Percentiles rank a stretch among this genome's conserved stretches.
These are phyloP conservation scores for Aspergillus floridensis DNA, from an alignment of 2,329 filamentous ascomycete species.

Conservation along the genomic window DNA sequence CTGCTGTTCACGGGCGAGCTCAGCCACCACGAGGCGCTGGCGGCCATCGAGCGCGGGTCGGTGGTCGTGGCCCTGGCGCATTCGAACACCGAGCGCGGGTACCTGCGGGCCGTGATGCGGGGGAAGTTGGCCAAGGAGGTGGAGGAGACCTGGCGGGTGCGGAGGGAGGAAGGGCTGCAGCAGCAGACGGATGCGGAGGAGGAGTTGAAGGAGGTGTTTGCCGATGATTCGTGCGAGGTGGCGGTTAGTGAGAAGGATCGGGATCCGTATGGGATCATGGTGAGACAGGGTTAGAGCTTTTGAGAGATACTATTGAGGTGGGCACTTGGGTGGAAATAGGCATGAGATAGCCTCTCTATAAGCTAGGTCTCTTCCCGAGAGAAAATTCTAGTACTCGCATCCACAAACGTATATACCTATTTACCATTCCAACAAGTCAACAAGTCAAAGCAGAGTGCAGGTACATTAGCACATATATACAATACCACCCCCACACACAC, in stretches of 20 bases:
- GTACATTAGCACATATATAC: conserved; percentile 8
- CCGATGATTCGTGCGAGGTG: conserved; percentile 60
- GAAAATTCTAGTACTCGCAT: too few species aligned
- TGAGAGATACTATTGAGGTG: background rate
- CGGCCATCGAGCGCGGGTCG: conserved; percentile 78
- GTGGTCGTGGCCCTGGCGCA: conserved; percentile 86
- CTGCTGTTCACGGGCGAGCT: conserved; percentile 89
- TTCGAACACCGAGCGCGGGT: conserved; percentile 87
- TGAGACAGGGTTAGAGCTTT: conserved; percentile 23
- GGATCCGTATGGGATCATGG: conserved; percentile 82
- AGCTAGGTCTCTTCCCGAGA: too few species aligned
- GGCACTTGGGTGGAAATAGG: too few species aligned
- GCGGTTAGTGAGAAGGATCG: conserved; percentile 74
- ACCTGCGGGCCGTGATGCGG: conserved; percentile 69
- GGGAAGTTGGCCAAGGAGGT: conserved; percentile 62
- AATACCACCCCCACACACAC: background rate
- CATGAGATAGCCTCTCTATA: too few species aligned
- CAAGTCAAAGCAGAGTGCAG: background rate
- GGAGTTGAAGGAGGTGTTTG: conserved; percentile 48
- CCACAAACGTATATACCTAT: background rate
- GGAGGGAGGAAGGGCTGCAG: conserved; percentile 44
- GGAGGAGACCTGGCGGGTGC: conserved; percentile 52
- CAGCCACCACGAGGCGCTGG: conserved; percentile 86
- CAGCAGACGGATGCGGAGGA: conserved; percentile 29
- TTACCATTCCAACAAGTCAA: background rate